Base-by-base conservation (phyloP, 208 protist genomes). In the Crithidia brevicula region DNA sequence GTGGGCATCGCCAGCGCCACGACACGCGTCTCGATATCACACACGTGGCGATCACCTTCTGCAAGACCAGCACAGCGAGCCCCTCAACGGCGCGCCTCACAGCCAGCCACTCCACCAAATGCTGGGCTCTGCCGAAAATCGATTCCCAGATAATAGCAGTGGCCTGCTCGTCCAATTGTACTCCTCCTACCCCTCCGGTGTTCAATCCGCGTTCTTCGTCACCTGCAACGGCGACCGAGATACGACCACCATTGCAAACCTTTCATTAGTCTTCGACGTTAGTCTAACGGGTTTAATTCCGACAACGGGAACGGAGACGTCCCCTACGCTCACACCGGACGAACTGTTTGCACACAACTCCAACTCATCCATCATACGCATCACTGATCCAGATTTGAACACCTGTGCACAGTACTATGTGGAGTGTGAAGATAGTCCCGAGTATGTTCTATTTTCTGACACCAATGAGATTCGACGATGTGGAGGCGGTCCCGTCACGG, bases 161-260 rank as follows among this genome's bases (percentile, higher is more conserved):
- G 52, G 34, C 13, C 46, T 67, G 18, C 61, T 15, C 36, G 33
- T 67, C 34, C 18, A 28, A 22, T 36, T 67, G 15, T 16, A 67
- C 27, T 58, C 34, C 46, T 54, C 34, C 16, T 40, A 38, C 34
- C 61, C 61, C 3, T 10, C 56, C 3, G 40, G 47, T 7, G 33
- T 54, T 9, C 36, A 25, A 34, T 46, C 61, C 31, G 25, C 25
- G 33, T 47, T 67, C 49, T 49, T 45, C 36, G 31, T 58, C 34
- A 58, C 34, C 11, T 67, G 61, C 61, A 28, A 49, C 47, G 33
- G 20, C 18, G 62, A 68, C 33, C 11, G 38, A 0, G n/a, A 23
- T 5, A 36, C 40, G 10, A 46, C 18, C 7, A 30, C 38, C 22
- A 57, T 68, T 30, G 38, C 59, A 8, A 68, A 59, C 27, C 49